Evolutionary conservation across 1,284 basidiomycete genomes (phyloP).

Genomic region (Pholiota adiposa): DNA sequence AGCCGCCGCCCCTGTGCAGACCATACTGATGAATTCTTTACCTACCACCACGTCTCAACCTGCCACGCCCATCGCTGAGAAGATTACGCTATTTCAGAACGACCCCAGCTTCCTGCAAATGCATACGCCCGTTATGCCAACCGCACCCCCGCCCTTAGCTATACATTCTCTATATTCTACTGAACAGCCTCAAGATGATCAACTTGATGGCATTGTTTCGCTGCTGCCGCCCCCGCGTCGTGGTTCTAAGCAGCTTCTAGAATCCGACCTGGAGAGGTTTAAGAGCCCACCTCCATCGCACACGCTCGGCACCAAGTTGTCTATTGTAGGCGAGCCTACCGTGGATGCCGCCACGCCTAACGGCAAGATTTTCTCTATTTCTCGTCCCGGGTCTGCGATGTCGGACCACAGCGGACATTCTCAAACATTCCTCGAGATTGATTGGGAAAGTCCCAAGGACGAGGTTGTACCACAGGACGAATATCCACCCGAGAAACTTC

Average conservation of each 20-base stretch:
- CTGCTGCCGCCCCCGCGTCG: constrained; percentile 65
- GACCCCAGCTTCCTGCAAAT: constrained; percentile 63
- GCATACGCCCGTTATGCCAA: constrained; percentile 46
- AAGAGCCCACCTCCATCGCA: not conserved
- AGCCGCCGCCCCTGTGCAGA: not conserved
- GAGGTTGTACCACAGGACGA: constrained; percentile 15
- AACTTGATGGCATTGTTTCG: constrained; percentile 49
- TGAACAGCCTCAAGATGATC: constrained; percentile 21
- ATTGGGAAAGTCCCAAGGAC: constrained; percentile 25
- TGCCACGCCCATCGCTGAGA: constrained; percentile 59
- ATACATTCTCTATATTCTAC: constrained; percentile 16
- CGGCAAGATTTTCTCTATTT: constrained; percentile 16
- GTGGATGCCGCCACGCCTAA: not conserved
- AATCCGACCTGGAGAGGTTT: constrained; percentile 22
- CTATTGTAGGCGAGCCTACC: constrained; percentile 1
- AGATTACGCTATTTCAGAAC: constrained; percentile 55
- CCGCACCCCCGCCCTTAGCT: constrained; percentile 33
- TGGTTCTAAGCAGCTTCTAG: constrained; percentile 44
- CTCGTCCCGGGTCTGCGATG: constrained; percentile 23
- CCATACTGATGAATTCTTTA: constrained; percentile 2
- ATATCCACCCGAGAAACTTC: constrained; percentile 24
- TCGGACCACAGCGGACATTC: constrained; percentile 15
- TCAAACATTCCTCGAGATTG: constrained; percentile 22
- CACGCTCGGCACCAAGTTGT: not conserved
- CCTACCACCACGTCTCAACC: constrained; percentile 31